phyloP scores from a whole-genome alignment of 164 flowering plant genomes.

The Akebia trifoliata region DNA sequence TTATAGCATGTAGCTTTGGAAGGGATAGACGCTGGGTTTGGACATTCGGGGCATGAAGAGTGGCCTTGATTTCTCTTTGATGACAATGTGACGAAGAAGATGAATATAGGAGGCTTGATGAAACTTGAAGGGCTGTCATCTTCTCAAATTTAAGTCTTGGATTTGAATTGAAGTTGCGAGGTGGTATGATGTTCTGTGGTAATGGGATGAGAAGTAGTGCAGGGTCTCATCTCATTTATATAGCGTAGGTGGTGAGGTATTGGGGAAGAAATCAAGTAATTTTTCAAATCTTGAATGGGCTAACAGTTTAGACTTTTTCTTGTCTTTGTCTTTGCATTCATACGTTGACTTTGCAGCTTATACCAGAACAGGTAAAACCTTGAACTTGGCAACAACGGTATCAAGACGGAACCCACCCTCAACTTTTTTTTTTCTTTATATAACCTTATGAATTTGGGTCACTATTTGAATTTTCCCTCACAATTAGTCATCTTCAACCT shows the following conservation, averaged over 20 bases:
- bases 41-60: constrained; percentile 15
- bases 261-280: neutral
- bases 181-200: neutral
- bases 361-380: neutral
- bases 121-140: constrained; percentile 22
- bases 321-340: neutral
- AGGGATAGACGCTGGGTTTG: constrained; percentile 4
- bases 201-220: too few relatives aligned
- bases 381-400: neutral
- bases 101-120: neutral
- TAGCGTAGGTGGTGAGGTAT: neutral
- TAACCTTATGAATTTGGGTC: too few relatives aligned
- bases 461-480: too few relatives aligned
- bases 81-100: constrained; percentile 1
- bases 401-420: too few relatives aligned
- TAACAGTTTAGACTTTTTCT: neutral
- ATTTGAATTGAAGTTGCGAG: neutral
- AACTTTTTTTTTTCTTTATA: too few relatives aligned
- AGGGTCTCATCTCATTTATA: neutral
- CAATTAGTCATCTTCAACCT: too few relatives aligned
- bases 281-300: neutral
- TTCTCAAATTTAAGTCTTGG: neutral
- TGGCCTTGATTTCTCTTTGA: constrained; percentile 10
- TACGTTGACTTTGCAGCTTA: neutral
- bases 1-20: constrained; percentile 20